Evolutionary conservation across 495 filamentous ascomycete genomes (phyloP).

Genomic region (Melanomma pulvis-pyrius): DNA sequence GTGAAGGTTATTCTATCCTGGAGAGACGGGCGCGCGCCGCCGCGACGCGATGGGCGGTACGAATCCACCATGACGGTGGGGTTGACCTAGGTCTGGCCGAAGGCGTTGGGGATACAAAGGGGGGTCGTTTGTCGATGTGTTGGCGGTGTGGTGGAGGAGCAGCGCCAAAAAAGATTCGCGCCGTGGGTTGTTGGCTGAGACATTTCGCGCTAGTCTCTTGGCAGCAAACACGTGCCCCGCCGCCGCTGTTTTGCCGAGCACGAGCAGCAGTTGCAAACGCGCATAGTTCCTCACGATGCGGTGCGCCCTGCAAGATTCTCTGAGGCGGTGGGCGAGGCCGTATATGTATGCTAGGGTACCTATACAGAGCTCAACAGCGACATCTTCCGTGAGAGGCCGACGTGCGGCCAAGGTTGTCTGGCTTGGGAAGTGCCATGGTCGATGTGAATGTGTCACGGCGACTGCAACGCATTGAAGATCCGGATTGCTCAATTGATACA

Average conservation of each 20-base stretch:
- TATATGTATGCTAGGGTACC: too few relatives aligned
- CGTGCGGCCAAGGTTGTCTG: too few relatives aligned
- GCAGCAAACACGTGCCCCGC: neutral
- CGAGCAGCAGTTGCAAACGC: too few relatives aligned
- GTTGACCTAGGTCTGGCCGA: neutral
- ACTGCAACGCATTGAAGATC: neutral
- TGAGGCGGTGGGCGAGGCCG: too few relatives aligned
- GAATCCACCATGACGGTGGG: conserved; percentile 13
- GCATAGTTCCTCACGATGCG: too few relatives aligned
- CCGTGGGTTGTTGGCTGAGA: neutral
- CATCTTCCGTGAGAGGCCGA: too few relatives aligned
- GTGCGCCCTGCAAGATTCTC: too few relatives aligned
- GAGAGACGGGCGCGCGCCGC: neutral
- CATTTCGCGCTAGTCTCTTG: neutral
- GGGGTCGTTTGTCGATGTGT: conserved; percentile 7
- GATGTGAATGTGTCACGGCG: too few relatives aligned
- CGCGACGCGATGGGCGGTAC: conserved; percentile 11
- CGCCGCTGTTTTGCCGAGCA: too few relatives aligned
- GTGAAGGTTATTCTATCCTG: conserved; percentile 8
- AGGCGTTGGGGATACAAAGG: neutral
- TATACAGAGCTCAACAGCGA: too few relatives aligned
- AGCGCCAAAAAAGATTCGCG: neutral
- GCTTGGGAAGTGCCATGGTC: too few relatives aligned
- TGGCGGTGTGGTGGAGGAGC: conserved; percentile 2
- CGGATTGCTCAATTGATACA: neutral